Conservation (phyloP, 768 basidiomycete species). For the Cytidiella melzeri region DNA sequence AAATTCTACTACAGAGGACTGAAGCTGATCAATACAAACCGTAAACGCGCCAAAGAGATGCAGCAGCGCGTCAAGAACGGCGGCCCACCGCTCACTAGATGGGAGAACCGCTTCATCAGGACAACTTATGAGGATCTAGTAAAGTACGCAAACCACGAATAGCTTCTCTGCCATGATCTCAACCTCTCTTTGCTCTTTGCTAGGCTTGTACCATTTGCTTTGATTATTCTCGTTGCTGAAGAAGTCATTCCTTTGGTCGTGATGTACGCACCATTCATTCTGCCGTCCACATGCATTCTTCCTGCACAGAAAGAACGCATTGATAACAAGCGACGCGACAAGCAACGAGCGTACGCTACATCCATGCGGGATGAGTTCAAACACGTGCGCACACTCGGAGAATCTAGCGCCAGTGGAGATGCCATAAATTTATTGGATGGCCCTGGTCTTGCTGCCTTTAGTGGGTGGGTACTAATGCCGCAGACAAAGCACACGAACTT, state of each 20-base stretch:
- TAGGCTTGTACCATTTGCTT: slow-evolving; percentile 74
- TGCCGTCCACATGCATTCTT: slow-evolving; percentile 83
- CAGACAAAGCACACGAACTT: not conserved
- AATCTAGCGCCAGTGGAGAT: slow-evolving; percentile 26
- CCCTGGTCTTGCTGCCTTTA: slow-evolving; percentile 36
- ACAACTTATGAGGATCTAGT: slow-evolving; percentile 61
- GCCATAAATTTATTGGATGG: slow-evolving; percentile 25
- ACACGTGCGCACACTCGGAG: slow-evolving; percentile 15
- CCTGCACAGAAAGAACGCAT: slow-evolving; percentile 73
- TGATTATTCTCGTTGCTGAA: slow-evolving; percentile 70
- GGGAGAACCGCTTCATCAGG: slow-evolving; percentile 63
- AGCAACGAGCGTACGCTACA: slow-evolving; percentile 26
- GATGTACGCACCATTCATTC: slow-evolving; percentile 76
- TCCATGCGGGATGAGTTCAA: slow-evolving; percentile 17
- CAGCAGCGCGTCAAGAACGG: slow-evolving; percentile 49
- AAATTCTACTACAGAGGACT: slow-evolving; percentile 84
- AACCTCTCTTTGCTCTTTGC: not conserved
- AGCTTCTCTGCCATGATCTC: not conserved
- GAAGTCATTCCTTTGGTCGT: slow-evolving; percentile 81
- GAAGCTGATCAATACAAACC: slow-evolving; percentile 63
- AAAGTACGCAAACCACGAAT: slow-evolving; percentile 42
- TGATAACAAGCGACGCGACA: slow-evolving; percentile 42
- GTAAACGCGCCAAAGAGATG: slow-evolving; percentile 49
- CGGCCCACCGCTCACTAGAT: slow-evolving; percentile 56
- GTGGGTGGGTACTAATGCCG: slow-evolving; percentile 41